phyloP scores from a whole-genome alignment of 169 alveolate genomes.

The Babesia divergens region DNA sequence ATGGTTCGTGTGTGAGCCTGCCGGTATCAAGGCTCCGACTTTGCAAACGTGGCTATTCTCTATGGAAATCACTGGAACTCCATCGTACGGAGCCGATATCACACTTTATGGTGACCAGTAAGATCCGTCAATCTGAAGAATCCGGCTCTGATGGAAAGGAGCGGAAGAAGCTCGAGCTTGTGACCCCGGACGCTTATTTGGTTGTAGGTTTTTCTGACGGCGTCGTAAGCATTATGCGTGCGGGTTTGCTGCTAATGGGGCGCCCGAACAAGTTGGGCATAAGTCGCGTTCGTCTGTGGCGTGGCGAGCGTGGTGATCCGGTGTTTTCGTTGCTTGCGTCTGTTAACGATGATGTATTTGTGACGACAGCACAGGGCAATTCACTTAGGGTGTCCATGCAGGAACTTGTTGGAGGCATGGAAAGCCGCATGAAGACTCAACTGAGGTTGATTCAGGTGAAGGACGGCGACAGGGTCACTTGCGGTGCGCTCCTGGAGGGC shows the following conservation, averaged over 20 bases:
- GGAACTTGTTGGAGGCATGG: slow-evolving; percentile 20
- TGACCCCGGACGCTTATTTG: neutral
- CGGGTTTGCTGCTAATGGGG: neutral
- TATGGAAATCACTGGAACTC: slow-evolving; percentile 10
- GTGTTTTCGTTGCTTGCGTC: slow-evolving; percentile 3
- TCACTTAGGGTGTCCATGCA: slow-evolving; percentile 10
- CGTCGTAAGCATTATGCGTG: neutral
- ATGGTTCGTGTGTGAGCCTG: slow-evolving; percentile 4
- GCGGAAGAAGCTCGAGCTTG: neutral
- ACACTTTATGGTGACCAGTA: slow-evolving; percentile 9
- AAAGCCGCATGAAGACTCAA: slow-evolving; percentile 1
- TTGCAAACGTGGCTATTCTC: slow-evolving; percentile 16
- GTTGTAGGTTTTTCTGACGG: slow-evolving; percentile 31
- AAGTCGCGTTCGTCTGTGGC: slow-evolving; percentile 7
- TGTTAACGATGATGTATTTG: neutral
- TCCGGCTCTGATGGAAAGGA: neutral
- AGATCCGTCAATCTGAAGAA: neutral
- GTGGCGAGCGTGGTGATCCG: neutral
- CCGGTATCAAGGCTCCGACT: slow-evolving; percentile 11
- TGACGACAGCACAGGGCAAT: slow-evolving; percentile 14
- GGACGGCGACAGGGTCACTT: slow-evolving; percentile 13
- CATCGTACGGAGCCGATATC: neutral
- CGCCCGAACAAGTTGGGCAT: neutral
- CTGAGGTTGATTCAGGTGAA: neutral
- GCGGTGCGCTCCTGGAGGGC: slow-evolving; percentile 31